Base-by-base conservation (phyloP, 2,329 filamentous ascomycete genomes). In the Curvularia eragrostidis region DNA sequence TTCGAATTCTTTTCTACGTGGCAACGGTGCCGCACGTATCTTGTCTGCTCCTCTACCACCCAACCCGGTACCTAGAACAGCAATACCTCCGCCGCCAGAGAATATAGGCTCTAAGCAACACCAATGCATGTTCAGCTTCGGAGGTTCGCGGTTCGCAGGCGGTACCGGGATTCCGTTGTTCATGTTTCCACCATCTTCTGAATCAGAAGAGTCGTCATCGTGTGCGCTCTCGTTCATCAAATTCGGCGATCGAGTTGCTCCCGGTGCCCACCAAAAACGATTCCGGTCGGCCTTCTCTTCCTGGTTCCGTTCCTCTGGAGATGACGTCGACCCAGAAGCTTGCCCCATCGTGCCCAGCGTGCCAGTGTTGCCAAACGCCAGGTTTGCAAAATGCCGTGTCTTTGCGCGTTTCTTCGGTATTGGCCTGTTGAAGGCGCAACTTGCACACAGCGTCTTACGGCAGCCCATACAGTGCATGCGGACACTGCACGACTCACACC, bases 381-480 rank as follows among this genome's bases (percentile, higher is more conserved):
- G 59, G 41, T 61, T 73, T 13, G 75, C 66, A 52, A 73, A 79
- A 72, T 78, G 71, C 36, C 75, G 68, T 48, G 73, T 75, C 65
- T 75, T 77, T 19, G 58, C 64, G 19, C 73, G 68, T 59, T 79
- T 76, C 62, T 78, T 63, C 67, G 77, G 75, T 78, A 86, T 61
- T 67, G 77, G 83, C 15, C 83, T 77, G 63, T 85, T 83, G 70
- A 84, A 86, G 5, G 84, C 83, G 69, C 84, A 87, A 69, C 83
- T 85, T 19, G 82, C 83, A 75, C 84, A 87, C 2, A 86, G 79
- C 1, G 84, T 87, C 74, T 84, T 86, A 48, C 84, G 79, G 65
- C 84, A 87, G 36, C 84, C 84, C 67, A 84, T 82, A 66, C 84
- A 87, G 67, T 86, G 84, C 84, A 87, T 86, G 63, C 84, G 76